Evolutionary conservation across 2,329 filamentous ascomycete genomes (phyloP).

Genomic region (Penicillium sp.): DNA sequence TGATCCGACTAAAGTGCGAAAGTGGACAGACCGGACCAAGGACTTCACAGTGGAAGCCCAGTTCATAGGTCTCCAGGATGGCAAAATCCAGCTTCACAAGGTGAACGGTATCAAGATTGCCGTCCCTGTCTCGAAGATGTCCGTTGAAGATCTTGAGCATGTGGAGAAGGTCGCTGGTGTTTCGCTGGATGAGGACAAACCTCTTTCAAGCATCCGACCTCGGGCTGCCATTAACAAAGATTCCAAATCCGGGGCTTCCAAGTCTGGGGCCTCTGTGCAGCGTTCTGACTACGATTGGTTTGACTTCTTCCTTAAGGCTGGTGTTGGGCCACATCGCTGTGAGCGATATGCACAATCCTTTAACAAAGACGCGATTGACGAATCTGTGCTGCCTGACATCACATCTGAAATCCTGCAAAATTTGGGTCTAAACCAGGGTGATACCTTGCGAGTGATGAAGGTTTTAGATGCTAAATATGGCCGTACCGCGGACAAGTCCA

Average conservation of each 20-base stretch:
- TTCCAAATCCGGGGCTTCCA: constrained; percentile 32
- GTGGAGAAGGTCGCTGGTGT: constrained; percentile 85
- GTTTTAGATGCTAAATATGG: constrained; percentile 76
- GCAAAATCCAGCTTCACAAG: constrained; percentile 97
- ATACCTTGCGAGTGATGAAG: constrained; percentile 94
- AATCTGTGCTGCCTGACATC: constrained; percentile 86
- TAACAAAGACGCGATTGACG: constrained; percentile 88
- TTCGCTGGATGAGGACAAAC: constrained; percentile 88
- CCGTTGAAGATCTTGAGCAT: constrained; percentile 88
- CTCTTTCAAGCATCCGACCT: constrained; percentile 71
- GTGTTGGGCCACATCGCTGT: constrained; percentile 87
- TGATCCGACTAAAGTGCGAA: constrained; percentile 76
- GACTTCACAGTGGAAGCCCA: constrained; percentile 97
- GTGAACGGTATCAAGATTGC: constrained; percentile 98
- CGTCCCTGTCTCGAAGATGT: constrained; percentile 94
- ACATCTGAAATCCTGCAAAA: constrained; percentile 78
- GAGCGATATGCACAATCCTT: constrained; percentile 93
- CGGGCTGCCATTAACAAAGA: constrained; percentile 36
- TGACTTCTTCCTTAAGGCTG: constrained; percentile 92
- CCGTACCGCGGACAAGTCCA: constrained; percentile 57
- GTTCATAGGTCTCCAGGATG: constrained; percentile 89
- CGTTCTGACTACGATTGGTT: constrained; percentile 88
- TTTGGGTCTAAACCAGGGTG: constrained; percentile 89
- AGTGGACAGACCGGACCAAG: constrained; percentile 92
- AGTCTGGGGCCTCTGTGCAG: constrained; percentile 40